Evolutionary conservation across 2,329 filamentous ascomycete species (phyloP), one percentile per base, ranked within the genome.

Genomic region (Mycocentrospora acerina): DNA sequence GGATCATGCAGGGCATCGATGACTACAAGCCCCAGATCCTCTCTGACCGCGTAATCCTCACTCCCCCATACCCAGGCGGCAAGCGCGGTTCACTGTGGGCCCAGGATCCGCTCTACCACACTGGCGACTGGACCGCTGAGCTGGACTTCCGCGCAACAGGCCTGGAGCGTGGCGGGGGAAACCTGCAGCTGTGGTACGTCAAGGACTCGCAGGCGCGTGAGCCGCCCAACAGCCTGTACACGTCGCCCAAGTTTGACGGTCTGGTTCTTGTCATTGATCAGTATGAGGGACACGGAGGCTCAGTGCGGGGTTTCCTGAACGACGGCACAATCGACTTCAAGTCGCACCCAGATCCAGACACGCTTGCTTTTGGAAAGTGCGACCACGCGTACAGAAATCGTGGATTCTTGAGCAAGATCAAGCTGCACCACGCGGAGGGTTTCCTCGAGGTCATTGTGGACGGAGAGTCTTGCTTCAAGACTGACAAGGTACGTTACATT

Each of bases 181-280:
- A 94, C 70, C 74, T 98, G 53, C 91, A 97, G 69, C 77, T 98
- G 58, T 98, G 93, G 93, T 88, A 94, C 60, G 83, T 81, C 35
- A 83, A 81, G 55, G 79, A 87, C 44, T 86, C 86, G 22, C 71
- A 80, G 53, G 70, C 76, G 44, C 73, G 75, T 19, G 74, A 95
- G 38, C 84, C 82, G 38, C 78, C 83, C 16, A 79, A 81, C 49
- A 94, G 88, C 68, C 81, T 95, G 53, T 95, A 96, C 71, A 93
- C 86, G 1, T 85, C 85, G 8, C 81, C 81, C 37, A 81, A 80
- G 54, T 98, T 95, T 58, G 91, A 97, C 57, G 93, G 93, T n/a
- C 73, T 98, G 52, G 90, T 82, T 24, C 72, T 98, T 40, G 85
- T 94, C 16, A 69, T 98, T 37, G 91, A 97, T 69, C 83, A 86